A percentile compares a stretch with the other conserved stretches of the same genome.
phyloP scores from a whole-genome alignment of 148 eudicot species.

The Camellia sinensis region DNA sequence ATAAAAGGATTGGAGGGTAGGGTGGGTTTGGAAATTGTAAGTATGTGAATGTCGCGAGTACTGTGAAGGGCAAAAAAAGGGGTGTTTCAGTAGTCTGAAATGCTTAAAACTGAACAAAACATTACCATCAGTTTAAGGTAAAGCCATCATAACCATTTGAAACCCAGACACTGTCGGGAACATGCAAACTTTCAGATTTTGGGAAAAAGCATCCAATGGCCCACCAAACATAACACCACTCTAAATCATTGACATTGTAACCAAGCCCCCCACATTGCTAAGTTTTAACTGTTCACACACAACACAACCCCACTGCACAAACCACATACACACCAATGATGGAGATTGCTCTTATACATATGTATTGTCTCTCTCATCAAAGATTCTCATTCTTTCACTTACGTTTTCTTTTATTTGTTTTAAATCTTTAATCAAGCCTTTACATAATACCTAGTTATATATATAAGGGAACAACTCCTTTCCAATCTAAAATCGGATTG shows the following conservation, averaged over 20 bases:
- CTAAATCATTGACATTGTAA: constrained; percentile 11
- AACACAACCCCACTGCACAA: neutral
- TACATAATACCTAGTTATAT: too few relatives aligned
- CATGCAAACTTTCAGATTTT: constrained; percentile 27
- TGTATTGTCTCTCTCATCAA: neutral
- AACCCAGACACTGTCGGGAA: constrained; percentile 25
- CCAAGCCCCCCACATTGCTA: neutral
- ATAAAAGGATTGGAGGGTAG: neutral
- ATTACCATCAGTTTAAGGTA: constrained; percentile 26
- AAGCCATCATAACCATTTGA: constrained; percentile 24
- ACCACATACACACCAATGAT: neutral
- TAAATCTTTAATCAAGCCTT: neutral
- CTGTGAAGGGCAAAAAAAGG: constrained; percentile 21
- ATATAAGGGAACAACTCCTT: too few relatives aligned
- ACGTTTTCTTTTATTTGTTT: neutral
- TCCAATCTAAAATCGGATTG: too few relatives aligned
- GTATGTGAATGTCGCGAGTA: constrained; percentile 14
- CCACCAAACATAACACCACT: neutral
- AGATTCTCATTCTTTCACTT: neutral
- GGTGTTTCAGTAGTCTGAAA: constrained; percentile 22
- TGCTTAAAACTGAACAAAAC: constrained; percentile 19
- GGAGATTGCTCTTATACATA: neutral
- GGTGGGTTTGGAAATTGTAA: neutral
- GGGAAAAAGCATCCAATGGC: constrained; percentile 15
- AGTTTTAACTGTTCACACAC: neutral